Conservation (phyloP, 2,329 filamentous ascomycete genomes). For the Fusarium caatingaense region DNA sequence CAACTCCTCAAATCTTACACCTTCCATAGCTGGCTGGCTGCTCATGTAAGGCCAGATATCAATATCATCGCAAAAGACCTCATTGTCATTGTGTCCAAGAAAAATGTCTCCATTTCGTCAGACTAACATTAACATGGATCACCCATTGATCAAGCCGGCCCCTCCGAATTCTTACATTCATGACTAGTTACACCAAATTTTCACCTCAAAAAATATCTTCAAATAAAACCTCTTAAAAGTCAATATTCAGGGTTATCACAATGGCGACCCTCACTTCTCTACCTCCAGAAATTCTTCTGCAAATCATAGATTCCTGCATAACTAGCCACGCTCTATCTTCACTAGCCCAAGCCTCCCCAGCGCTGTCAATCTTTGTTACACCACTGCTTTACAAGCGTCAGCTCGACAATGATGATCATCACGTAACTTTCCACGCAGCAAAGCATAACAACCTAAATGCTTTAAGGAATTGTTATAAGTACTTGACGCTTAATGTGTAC, state of each 20-base stretch:
- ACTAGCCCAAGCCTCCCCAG: not conserved
- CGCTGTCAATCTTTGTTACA: not conserved
- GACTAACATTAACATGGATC: conserved; percentile 6
- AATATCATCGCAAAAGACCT: not conserved
- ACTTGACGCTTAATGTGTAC: not conserved
- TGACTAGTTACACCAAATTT: not conserved
- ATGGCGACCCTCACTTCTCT: not conserved
- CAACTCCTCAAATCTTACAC: not conserved
- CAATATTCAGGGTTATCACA: too few species aligned
- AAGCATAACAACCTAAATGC: not conserved
- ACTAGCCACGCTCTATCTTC: conserved; percentile 1
- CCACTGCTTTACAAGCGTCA: conserved; percentile 27
- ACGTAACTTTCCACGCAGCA: conserved; percentile 23
- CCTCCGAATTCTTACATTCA: not conserved
- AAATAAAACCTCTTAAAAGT: not conserved
- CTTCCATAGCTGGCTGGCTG: not conserved
- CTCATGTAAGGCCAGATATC: not conserved
- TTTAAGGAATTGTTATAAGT: not conserved
- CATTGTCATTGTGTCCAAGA: not conserved
- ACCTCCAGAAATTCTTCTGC: not conserved
- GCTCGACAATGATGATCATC: conserved; percentile 7
- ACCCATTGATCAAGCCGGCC: not conserved
- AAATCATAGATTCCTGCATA: not conserved
- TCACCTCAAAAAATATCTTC: not conserved
- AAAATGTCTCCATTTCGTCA: not conserved